phyloP scores from a whole-genome alignment of 2,329 filamentous ascomycete species.

The Mycogone perniciosa region DNA sequence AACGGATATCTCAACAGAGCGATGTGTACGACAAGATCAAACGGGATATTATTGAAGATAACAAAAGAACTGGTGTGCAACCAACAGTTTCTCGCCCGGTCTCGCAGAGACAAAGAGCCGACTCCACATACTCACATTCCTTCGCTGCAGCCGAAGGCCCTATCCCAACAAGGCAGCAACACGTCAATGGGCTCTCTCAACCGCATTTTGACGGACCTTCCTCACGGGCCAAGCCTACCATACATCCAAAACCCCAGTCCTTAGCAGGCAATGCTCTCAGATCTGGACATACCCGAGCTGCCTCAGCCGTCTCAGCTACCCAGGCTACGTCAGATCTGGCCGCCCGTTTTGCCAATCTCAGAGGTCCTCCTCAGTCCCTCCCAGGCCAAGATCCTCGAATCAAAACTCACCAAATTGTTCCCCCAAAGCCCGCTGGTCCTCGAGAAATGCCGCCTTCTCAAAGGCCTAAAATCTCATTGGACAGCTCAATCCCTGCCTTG shows the following conservation, averaged over 20 bases:
- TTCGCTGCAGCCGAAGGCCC: neutral
- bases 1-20: constrained; percentile 42
- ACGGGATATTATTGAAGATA: constrained; percentile 55
- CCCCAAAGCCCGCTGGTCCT: constrained; percentile 38
- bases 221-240: constrained; percentile 36
- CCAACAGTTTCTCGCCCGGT: constrained; percentile 26
- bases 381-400: constrained; percentile 48
- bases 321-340: constrained; percentile 43
- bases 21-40: constrained; percentile 52
- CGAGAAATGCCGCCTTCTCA: constrained; percentile 44
- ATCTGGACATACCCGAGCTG: constrained; percentile 25
- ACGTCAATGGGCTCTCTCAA: constrained; percentile 12
- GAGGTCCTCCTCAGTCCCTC: constrained; percentile 35
- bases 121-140: constrained; percentile 12
- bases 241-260: constrained; percentile 62
- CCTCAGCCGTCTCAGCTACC: constrained; percentile 23
- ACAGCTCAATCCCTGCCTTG: constrained; percentile 49
- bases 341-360: constrained; percentile 52
- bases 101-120: constrained; percentile 14
- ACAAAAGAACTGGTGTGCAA: constrained; percentile 53
- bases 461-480: constrained; percentile 39
- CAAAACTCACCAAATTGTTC: constrained; percentile 40
- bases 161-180: neutral
- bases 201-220: constrained; percentile 17
- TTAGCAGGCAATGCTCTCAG: constrained; percentile 53